Evolutionary conservation across 2,329 filamentous ascomycete species (phyloP).

Genomic region (Madurella fahalii): DNA sequence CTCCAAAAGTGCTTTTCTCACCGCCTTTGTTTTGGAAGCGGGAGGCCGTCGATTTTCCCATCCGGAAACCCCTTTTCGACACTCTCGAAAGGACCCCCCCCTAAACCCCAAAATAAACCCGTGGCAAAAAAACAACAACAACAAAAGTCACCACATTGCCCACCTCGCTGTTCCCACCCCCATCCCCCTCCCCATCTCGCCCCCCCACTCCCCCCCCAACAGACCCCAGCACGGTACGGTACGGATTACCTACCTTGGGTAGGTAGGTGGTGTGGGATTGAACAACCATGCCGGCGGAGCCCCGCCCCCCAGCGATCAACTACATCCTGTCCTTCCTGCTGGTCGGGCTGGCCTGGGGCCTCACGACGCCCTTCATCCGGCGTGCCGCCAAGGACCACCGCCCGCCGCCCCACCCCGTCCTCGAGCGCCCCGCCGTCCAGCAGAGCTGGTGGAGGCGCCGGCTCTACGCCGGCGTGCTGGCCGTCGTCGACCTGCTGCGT

Average conservation of each 20-base stretch:
- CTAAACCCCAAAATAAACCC: too few species aligned
- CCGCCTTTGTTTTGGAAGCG: too few species aligned
- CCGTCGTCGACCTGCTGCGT: slow-evolving; percentile 70
- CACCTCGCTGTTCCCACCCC: not conserved
- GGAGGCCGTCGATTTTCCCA: too few species aligned
- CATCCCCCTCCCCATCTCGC: not conserved
- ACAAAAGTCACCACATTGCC: too few species aligned
- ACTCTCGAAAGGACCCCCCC: too few species aligned
- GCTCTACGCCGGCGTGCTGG: slow-evolving; percentile 64
- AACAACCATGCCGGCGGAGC: not conserved
- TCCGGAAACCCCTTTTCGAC: too few species aligned
- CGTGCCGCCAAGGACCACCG: slow-evolving; percentile 73
- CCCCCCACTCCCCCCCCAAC: too few species aligned
- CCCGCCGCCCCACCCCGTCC: slow-evolving; percentile 54
- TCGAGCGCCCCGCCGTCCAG: slow-evolving; percentile 47
- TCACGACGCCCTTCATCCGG: slow-evolving; percentile 90
- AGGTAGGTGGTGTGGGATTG: too few species aligned
- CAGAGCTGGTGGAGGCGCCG: slow-evolving; percentile 60
- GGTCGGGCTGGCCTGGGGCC: slow-evolving; percentile 87
- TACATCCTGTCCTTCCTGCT: slow-evolving; percentile 87
- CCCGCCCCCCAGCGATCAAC: slow-evolving; percentile 60
- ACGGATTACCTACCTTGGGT: too few species aligned
- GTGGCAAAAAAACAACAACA: too few species aligned
- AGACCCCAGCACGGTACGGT: too few species aligned
- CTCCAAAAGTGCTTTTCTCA: too few species aligned